Base-by-base conservation (phyloP, 2,329 filamentous ascomycete species). In the Sporothrix phasma region DNA sequence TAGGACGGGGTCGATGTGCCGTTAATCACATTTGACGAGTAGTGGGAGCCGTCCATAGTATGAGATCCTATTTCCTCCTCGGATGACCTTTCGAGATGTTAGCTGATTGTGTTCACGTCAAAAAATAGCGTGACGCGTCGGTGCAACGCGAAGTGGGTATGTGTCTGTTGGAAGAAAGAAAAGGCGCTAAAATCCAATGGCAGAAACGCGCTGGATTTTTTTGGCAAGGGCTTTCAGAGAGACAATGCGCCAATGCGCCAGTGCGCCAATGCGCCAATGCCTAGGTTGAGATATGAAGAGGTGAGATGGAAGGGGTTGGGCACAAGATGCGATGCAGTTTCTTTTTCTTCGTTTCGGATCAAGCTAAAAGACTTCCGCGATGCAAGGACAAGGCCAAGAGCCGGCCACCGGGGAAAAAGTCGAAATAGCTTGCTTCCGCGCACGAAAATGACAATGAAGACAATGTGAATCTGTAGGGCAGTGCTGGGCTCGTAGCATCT, bases 11-110 rank as follows among this genome's bases (percentile, higher is more conserved):
- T 68, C 65, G 69, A 71, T 66, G 69, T 69, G 65, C 67, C 70
- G 69, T 71, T 72, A 63, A 72, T 71, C 69, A 72, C 70, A 69
- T 71, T 71, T 53, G 70, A 70, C 59, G 69, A 69, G 65, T 72
- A 72, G 66, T 72, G 70, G 46, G 69, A 64, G 47, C 66, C 66
- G 69, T 72, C 71, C 71, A 72, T 72, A 70, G 64, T 69, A 69
- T 69, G 67, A 61, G 64, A 65, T 65, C 67, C 66, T 64, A 59
- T 65, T 65, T 60, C 61, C 62, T 64, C 63, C 56, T 29, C 61
- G 34, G 47, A 46, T 43, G 47, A 54, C 34, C 63, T 34, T 60
- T 45, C 19, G n/a, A n/a, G 26, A 41, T 45, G 59, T 56, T 62
- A 56, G 59, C 62, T 58, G 34, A 29, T 51, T 37, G 34, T 37